These are phyloP conservation scores for Phytopythium montanum DNA, from an alignment of 352 stramenopile species.

Conservation along the genomic window DNA sequence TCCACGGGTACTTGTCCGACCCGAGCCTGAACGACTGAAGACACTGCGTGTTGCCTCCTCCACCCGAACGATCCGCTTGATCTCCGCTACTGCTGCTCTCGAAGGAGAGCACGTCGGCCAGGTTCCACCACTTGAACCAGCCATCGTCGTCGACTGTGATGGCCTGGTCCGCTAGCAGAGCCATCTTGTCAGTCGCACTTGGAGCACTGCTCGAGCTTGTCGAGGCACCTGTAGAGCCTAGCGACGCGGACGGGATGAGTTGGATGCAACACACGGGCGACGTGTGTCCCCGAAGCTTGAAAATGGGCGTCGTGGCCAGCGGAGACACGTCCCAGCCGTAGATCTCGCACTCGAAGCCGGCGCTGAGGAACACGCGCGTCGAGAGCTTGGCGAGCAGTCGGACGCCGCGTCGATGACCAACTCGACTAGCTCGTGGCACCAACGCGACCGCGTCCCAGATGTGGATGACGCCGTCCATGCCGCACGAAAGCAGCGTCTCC, in stretches of 20 bases:
- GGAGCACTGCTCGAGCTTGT: conserved; percentile 7
- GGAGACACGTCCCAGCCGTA: conserved; percentile 71
- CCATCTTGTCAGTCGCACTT: conserved; percentile 13
- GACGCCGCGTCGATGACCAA: conserved; percentile 61
- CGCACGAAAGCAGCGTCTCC: conserved; percentile 64
- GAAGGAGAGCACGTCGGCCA: conserved; percentile 54
- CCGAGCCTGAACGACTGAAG: conserved; percentile 68
- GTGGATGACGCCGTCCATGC: conserved; percentile 75
- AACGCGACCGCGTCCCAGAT: conserved; percentile 65
- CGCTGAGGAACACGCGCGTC: conserved; percentile 63
- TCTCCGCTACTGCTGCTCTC: conserved; percentile 47
- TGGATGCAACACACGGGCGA: conserved; percentile 66
- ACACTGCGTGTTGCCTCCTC: conserved; percentile 21
- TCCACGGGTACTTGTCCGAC: conserved; percentile 68
- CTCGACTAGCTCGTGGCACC: conserved; percentile 35
- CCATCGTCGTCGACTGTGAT: conserved; percentile 78
- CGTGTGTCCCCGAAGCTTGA: conserved; percentile 65
- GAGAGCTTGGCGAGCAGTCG: conserved; percentile 60
- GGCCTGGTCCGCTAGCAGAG: conserved; percentile 53
- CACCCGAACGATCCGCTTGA: background rate
- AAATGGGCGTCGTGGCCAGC: conserved; percentile 55
- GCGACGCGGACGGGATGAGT: conserved; percentile 39
- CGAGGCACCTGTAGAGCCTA: background rate
- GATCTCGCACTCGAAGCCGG: conserved; percentile 73
- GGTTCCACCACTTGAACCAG: conserved; percentile 84